Evolutionary conservation across 768 basidiomycete genomes (phyloP).

Genomic region (Hortiboletus campestris): DNA sequence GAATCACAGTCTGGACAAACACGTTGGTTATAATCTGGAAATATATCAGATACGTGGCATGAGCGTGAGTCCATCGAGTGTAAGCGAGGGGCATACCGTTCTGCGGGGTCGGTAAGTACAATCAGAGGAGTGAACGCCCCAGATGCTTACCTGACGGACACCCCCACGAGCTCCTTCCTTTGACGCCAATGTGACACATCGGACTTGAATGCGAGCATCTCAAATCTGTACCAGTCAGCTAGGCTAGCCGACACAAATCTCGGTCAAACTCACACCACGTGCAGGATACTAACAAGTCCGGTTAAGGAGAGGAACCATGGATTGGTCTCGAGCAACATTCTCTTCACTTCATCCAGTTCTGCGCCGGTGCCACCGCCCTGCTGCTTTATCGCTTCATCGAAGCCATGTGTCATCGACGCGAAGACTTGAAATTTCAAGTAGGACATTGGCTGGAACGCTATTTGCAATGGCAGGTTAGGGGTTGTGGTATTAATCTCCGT

Average conservation of each 20-base stretch:
- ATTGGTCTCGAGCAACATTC: constrained; percentile 87
- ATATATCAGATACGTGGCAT: constrained; percentile 11
- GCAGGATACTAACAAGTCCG: constrained; percentile 80
- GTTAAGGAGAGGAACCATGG: constrained; percentile 87
- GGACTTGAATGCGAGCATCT: constrained; percentile 93
- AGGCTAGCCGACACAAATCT: background rate
- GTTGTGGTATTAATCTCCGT: constrained; percentile 85
- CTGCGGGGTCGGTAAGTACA: constrained; percentile 32
- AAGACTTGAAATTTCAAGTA: constrained; percentile 87
- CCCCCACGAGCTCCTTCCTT: constrained; percentile 92
- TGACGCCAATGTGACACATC: constrained; percentile 96
- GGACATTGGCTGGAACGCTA: constrained; percentile 83
- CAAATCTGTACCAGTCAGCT: constrained; percentile 56
- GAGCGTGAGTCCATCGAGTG: constrained; percentile 10
- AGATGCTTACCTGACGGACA: constrained; percentile 75
- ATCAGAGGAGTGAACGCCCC: constrained; percentile 13
- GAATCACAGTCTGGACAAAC: constrained; percentile 85
- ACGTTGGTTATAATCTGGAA: constrained; percentile 84
- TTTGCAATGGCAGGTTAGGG: constrained; percentile 69
- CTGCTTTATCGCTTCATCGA: constrained; percentile 81
- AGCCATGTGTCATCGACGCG: constrained; percentile 79
- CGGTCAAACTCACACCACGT: constrained; percentile 65
- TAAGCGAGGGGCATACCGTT: constrained; percentile 45
- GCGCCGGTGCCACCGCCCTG: constrained; percentile 58
- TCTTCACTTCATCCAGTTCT: constrained; percentile 93